Percentiles rank a stretch among this genome's conserved stretches.
phyloP scores from a whole-genome alignment of 306 rosid genomes.

The Castanea mollissima region DNA sequence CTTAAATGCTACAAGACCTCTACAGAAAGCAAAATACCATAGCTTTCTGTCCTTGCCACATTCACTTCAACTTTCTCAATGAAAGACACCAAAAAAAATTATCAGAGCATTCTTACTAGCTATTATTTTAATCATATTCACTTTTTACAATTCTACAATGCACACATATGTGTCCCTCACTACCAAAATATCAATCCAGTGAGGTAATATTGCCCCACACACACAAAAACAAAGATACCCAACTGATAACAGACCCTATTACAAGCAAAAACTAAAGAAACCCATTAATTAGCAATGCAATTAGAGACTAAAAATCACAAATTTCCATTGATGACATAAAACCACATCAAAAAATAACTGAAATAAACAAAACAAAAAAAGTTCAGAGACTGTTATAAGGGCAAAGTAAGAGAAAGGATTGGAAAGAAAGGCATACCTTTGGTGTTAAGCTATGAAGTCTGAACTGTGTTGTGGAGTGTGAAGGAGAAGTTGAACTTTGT shows the following conservation, averaged over 20 bases:
- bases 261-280: slow-evolving; percentile 9
- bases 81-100: not conserved
- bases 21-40: not conserved
- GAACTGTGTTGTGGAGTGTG: not conserved
- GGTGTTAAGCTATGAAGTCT: not conserved
- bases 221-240: not conserved
- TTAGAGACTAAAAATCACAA: not conserved
- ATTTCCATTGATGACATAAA: not conserved
- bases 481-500: not conserved
- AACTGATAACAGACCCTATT: not conserved
- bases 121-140: not conserved
- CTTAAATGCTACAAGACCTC: not conserved
- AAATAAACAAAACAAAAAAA: not conserved
- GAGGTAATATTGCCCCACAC: not conserved
- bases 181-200: not conserved
- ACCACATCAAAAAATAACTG: not conserved
- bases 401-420: not conserved
- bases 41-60: not conserved
- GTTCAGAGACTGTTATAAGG: not conserved
- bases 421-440: slow-evolving; percentile 10
- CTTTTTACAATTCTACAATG: not conserved
- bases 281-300: not conserved
- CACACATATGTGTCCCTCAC: not conserved
- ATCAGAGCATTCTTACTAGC: not conserved
- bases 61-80: not conserved